Percentiles rank a stretch among this genome's conserved stretches.
Evolutionary conservation across 192 early-diverging fungal genomes (phyloP).

Genomic region (Globomyces pollinis-pini): DNA sequence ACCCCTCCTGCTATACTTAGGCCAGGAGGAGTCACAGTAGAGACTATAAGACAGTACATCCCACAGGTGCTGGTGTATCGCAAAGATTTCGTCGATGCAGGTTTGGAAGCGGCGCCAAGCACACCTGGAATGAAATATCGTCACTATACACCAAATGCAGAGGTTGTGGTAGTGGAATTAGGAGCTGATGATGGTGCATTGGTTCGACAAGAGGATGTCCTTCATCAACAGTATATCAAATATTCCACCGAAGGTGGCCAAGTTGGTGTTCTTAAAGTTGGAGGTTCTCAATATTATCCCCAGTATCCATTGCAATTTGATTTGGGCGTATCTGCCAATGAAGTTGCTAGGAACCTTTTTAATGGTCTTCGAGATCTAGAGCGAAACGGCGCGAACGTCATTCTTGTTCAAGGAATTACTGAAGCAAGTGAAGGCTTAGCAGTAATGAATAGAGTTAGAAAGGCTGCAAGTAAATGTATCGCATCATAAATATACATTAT

Average conservation of each 20-base stretch:
- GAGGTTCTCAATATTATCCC: background rate
- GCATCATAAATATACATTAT: no score
- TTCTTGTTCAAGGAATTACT: conserved; percentile 85
- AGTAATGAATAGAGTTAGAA: conserved; percentile 91
- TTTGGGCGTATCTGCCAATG: conserved; percentile 25
- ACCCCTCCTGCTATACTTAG: conserved; percentile 73
- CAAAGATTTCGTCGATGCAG: conserved; percentile 63
- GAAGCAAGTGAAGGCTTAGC: conserved; percentile 87
- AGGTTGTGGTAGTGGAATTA: conserved; percentile 67
- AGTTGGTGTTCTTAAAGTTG: background rate
- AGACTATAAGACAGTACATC: conserved; percentile 56
- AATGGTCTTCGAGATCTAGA: conserved; percentile 71
- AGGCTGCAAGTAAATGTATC: conserved; percentile 55
- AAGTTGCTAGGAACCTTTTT: conserved; percentile 79
- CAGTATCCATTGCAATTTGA: background rate
- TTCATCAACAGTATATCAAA: background rate
- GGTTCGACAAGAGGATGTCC: background rate
- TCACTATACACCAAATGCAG: conserved; percentile 89
- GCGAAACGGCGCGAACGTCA: conserved; percentile 52
- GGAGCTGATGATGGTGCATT: background rate
- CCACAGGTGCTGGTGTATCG: conserved; percentile 66
- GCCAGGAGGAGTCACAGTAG: conserved; percentile 86
- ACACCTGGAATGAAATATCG: conserved; percentile 99
- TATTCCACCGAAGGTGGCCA: background rate
- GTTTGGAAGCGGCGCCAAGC: conserved; percentile 71